Evolutionary conservation across 495 filamentous ascomycete genomes (phyloP), one percentile per base, ranked within the genome.

Genomic region (Letharia lupina): DNA sequence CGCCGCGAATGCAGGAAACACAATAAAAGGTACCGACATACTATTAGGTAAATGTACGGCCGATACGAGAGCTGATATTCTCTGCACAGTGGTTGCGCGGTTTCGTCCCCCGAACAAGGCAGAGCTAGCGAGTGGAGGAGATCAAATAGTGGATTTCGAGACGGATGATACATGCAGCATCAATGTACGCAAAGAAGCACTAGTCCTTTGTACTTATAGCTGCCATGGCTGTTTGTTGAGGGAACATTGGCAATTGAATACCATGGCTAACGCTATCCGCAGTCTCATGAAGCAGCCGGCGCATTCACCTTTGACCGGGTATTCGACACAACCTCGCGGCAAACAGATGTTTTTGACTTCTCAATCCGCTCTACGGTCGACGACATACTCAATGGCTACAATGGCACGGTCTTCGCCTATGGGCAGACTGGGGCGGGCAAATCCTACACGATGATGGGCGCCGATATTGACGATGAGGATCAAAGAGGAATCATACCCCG

Each of bases 391-490:
- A 95, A 96, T 77, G 94, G 94, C 67, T 98, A 98, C 84, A 98
- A 98, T 80, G 94, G 94, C 74, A 98, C 95, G 42, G 94, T 98
- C 61, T 98, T 98, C 74, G 94, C 94, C 68, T 98, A 98, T 75
- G 94, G 94, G 75, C 94, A 98, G 81, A 98, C 94, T 1, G 94
- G 94, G 75, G 93, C 95, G 8, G 94, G 94, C 77, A 98, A 98
- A 80, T 98, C 94, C 20, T 98, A 93, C 75, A 97, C 93, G 1
- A 98, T 98, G 94, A 98, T 98, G 94, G 93, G 93, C 62, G 88
- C 87, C 33, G 93, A 93, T 78, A 97, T 98, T 75, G 94, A 96
- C 71, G 90, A 97, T 76, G 89, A 92, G 0, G 81, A 86, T 62
- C 86, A 86, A 69, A 91, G 91, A 75, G 94, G 94, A 81, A 90